These are phyloP conservation scores for Pythium pyrilobum DNA, from an alignment of 352 stramenopile genomes.

Conservation along the genomic window DNA sequence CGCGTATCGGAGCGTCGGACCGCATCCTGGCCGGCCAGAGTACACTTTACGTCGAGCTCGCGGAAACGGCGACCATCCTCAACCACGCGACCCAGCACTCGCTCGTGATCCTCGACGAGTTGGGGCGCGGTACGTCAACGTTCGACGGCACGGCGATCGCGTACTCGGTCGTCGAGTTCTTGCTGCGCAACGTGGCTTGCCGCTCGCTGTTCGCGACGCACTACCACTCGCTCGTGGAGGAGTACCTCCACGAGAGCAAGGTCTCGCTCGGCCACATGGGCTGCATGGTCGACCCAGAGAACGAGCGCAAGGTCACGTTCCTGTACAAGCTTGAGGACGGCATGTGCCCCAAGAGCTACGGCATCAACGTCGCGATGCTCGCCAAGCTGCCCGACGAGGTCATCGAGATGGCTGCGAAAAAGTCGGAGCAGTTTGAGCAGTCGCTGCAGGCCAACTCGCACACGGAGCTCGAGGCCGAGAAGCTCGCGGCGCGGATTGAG, in stretches of 20 bases:
- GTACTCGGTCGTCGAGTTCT: conserved; percentile 94
- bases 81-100: conserved; percentile 93
- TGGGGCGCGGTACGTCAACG: conserved; percentile 97
- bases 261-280: conserved; percentile 80
- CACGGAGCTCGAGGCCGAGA: conserved; percentile 21
- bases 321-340: conserved; percentile 97
- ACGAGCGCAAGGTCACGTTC: conserved; percentile 96
- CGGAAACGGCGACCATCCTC: conserved; percentile 97
- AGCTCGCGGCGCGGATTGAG: conserved; percentile 22
- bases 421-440: conserved; percentile 89
- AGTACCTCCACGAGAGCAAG: conserved; percentile 56
- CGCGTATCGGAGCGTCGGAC: conserved; percentile 97
- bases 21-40: conserved; percentile 97
- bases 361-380: conserved; percentile 98
- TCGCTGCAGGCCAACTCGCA: conserved; percentile 48
- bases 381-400: conserved; percentile 95
- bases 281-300: conserved; percentile 72
- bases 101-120: conserved; percentile 98
- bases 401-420: conserved; percentile 86
- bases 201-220: conserved; percentile 98
- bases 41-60: conserved; percentile 99
- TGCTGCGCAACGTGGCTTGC: conserved; percentile 85
- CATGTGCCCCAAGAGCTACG: conserved; percentile 97
- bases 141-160: conserved; percentile 98
- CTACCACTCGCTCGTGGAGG: conserved; percentile 95